Evolutionary conservation across 805 yeast species (phyloP), one percentile per base, ranked within the genome.

Genomic region (Schwanniomyces sp.): DNA sequence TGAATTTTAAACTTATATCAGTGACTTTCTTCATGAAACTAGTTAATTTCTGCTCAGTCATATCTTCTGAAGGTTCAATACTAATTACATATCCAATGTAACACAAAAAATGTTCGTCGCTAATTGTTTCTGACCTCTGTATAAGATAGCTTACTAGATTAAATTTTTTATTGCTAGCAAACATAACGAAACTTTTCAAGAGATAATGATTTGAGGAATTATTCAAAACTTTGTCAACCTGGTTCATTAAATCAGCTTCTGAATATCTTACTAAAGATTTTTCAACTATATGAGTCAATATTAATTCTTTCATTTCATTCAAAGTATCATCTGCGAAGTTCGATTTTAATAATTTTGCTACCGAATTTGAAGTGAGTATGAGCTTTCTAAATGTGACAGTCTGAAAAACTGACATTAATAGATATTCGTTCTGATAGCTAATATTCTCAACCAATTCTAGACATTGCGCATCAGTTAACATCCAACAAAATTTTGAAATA

Each of bases 401-500:
- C n/a, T 38, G 37, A 12, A 30, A 34, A 3, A 47, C 12, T 39
- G 34, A 29, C 8, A 37, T 34, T 4, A 36, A 25, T n/a, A 47
- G 18, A 21, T 28, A 27, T n/a, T 21, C 29, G 11, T 47, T 47
- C 9, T 34, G 25, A 34, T 9, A 5, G 8, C 28, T 39, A n/a
- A 21, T 9, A 7, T 16, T 37, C 14, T 51, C 46, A 3, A 49
- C 25, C 17, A 58, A 50, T 7, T 49, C 43, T 14, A 34, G 16
- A 10, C 64, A 48, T 46, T 64, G 64, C 2, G 50, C 56, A 27
- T 56, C 54, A 7, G 57, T 45, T 24, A 69, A 51, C 17, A 61
- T 46, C 71, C 71, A 67, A n/a, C 52, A 34, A 42, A 58, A 59
- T 16, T 53, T 57, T 2, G 50, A 49, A 14, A 64, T 39, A 21